phyloP scores from a whole-genome alignment of 164 flowering plant species.

The Tetrastigma voinierianum region DNA sequence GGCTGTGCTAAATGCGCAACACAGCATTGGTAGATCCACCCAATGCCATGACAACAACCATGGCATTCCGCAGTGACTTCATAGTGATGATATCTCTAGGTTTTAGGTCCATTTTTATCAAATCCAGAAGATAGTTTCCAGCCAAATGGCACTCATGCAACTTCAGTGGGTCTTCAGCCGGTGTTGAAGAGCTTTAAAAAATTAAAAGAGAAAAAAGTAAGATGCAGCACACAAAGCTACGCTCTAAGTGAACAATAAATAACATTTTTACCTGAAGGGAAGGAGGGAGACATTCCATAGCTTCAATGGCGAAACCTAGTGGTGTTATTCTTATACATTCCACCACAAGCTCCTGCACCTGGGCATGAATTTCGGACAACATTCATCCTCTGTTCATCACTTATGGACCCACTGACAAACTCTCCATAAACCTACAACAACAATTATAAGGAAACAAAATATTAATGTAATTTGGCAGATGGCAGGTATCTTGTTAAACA shows the following conservation, averaged over 20 bases:
- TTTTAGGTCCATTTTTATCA: conserved; percentile 74
- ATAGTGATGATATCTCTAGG: conserved; percentile 88
- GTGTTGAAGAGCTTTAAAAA: conserved; percentile 78
- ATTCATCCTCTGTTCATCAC: conserved; percentile 73
- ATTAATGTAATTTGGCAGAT: too few relatives aligned
- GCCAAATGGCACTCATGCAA: conserved; percentile 90
- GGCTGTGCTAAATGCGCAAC: conserved; percentile 88
- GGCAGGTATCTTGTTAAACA: background rate
- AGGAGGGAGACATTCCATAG: conserved; percentile 97
- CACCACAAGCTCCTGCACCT: conserved; percentile 99
- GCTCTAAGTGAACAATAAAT: background rate
- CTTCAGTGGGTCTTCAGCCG: conserved; percentile 96
- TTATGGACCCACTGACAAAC: conserved; percentile 81
- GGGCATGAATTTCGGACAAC: conserved; percentile 91
- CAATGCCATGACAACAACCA: conserved; percentile 97
- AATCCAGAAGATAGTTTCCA: conserved; percentile 78
- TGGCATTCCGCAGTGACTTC: conserved; percentile 85
- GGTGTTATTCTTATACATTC: conserved; percentile 98
- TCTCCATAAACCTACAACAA: conserved; percentile 74
- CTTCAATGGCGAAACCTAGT: conserved; percentile 99
- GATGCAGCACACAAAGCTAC: too few relatives aligned
- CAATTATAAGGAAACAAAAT: conserved; percentile 9
- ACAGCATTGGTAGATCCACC: conserved; percentile 99
- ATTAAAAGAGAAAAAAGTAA: conserved; percentile 6
- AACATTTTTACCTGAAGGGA: conserved; percentile 72